Conservation (phyloP, 371 early-diverging fungal genomes). For the Actinomucor elegans region DNA sequence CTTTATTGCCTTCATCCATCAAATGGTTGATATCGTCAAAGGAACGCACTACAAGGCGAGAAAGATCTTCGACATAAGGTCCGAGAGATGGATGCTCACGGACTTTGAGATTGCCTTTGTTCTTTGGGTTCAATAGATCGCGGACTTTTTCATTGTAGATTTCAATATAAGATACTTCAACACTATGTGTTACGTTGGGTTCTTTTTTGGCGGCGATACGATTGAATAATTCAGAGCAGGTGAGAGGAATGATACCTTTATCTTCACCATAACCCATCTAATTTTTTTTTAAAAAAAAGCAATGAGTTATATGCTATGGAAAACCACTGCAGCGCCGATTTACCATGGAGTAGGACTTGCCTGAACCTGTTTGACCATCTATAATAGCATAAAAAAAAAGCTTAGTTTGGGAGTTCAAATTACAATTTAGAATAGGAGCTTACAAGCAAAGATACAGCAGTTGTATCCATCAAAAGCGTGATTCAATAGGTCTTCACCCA, state of each 20-base stretch:
- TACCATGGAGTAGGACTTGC: conserved; percentile 84
- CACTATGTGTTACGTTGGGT: conserved; percentile 58
- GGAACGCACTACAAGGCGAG: conserved; percentile 78
- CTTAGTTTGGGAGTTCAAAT: no score
- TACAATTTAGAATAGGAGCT: neutral
- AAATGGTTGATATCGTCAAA: conserved; percentile 76
- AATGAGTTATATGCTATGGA: neutral
- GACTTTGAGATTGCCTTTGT: conserved; percentile 79
- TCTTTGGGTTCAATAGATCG: conserved; percentile 86
- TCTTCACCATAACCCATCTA: conserved; percentile 73
- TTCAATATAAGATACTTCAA: conserved; percentile 87
- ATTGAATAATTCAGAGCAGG: conserved; percentile 77
- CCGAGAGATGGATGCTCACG: conserved; percentile 89
- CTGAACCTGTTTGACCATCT: conserved; percentile 89
- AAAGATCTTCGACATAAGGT: conserved; percentile 91
- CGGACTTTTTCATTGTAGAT: conserved; percentile 88
- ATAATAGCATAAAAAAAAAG: no score
- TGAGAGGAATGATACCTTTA: conserved; percentile 82
- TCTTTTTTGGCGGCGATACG: conserved; percentile 53
- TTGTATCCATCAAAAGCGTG: conserved; percentile 91
- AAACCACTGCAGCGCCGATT: no score
- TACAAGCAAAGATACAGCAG: conserved; percentile 87
- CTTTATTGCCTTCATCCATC: conserved; percentile 90
- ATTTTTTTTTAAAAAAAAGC: neutral
- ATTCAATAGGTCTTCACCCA: conserved; percentile 78